These are phyloP conservation scores for Chrysosporium keratinophilum DNA, from an alignment of 2,329 filamentous ascomycete species.

Conservation along the genomic window DNA sequence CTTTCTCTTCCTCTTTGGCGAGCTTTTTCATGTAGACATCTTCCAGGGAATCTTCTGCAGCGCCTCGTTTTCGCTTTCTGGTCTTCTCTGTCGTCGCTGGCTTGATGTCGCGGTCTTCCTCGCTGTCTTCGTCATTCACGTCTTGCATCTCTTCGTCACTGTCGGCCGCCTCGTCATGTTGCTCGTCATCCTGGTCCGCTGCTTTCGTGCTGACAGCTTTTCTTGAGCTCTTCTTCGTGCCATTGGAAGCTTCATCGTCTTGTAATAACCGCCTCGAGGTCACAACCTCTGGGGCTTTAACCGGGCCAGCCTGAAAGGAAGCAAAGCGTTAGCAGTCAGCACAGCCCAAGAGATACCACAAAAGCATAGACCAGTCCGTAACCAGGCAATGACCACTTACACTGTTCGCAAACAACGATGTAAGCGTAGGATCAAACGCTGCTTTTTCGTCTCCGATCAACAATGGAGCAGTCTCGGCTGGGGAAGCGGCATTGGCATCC, in stretches of 20 bases:
- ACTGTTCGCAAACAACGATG: conserved; percentile 61
- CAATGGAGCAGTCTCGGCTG: conserved; percentile 22
- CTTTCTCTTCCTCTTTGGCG: conserved; percentile 34
- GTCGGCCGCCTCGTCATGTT: conserved; percentile 24
- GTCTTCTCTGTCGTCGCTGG: conserved; percentile 19
- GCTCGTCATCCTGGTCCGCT: conserved; percentile 19
- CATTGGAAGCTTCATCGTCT: conserved; percentile 14
- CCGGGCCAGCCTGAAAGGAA: conserved; percentile 29
- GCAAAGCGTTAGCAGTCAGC: neutral
- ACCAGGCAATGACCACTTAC: conserved; percentile 41
- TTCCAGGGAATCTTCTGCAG: conserved; percentile 39
- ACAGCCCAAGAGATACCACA: neutral
- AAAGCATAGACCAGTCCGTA: neutral
- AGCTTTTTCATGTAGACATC: conserved; percentile 37
- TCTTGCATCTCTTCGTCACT: conserved; percentile 24
- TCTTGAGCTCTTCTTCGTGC: neutral
- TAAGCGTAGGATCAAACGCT: conserved; percentile 57
- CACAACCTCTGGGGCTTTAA: conserved; percentile 26
- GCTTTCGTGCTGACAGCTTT: neutral
- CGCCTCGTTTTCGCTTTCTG: conserved; percentile 47
- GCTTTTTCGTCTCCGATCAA: conserved; percentile 45
- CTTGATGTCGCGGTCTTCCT: conserved; percentile 45
- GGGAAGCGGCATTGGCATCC: conserved; percentile 6
- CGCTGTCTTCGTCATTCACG: conserved; percentile 42
- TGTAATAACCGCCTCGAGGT: neutral